Base-by-base conservation (phyloP, 202 grass and related monocot species). In the Digitaria exilis region DNA sequence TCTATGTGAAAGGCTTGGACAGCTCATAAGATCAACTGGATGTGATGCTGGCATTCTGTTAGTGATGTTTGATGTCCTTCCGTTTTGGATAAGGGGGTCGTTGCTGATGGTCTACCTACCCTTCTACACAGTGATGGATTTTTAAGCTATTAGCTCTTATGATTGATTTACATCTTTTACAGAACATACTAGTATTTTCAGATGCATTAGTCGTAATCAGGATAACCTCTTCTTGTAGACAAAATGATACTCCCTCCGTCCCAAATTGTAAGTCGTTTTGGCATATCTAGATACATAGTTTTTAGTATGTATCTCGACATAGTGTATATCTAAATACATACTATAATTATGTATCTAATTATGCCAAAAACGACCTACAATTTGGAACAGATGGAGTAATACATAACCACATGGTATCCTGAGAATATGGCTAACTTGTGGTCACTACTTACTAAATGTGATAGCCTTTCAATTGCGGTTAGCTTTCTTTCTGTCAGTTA, bases 161-260 rank as follows among this genome's bases (percentile, higher is more conserved):
- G 46, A 65, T n/a, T n/a, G n/a, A n/a, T 76, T 59, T 84, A 12
- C 50, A 31, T 45, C 24, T 62, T 75, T 16, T 66, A 15, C 72
- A 32, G 6, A 77, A 57, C 37, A 62, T 72, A 73, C 83, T 50
- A 57, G 17, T 19, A 73, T 66, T 19, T 67, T 42, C 0, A 1
- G 30, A 48, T 44, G 28, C 21, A 44, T 18, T 2, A 45, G 12
- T 25, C 28, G 48, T 60, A 68, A 43, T 28, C 46, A 76, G 21
- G 41, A 46, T 55, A 81, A 5, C 21, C 75, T 60, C 59, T 5
- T 24, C 19, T 37, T 63, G 28, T 24, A 51, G 80, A 62, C 16
- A 55, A 45, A 44, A 55, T 46, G 10, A 56, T 37, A 37, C 35
- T 37, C n/a, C n/a, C n/a, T n/a, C n/a, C n/a, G n/a, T n/a, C n/a